These are phyloP conservation scores for Macrolepiota dolichaula DNA, from an alignment of 768 basidiomycete species.

Conservation along the genomic window DNA sequence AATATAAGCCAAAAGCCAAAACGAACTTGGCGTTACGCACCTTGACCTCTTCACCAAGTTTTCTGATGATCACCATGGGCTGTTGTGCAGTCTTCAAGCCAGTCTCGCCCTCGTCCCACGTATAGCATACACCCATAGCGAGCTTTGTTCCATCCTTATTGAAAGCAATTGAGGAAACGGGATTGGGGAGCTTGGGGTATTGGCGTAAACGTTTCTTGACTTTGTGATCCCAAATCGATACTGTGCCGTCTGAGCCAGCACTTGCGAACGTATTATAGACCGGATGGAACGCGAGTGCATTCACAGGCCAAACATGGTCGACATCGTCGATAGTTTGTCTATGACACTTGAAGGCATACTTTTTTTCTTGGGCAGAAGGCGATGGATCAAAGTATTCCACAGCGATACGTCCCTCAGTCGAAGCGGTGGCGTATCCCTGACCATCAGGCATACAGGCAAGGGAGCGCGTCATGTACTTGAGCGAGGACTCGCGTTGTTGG, in stretches of 20 bases:
- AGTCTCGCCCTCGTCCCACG: slow-evolving; percentile 84
- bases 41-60: slow-evolving; percentile 77
- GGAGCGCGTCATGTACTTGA: slow-evolving; percentile 93
- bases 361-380: slow-evolving; percentile 69
- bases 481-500: slow-evolving; percentile 84
- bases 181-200: slow-evolving; percentile 72
- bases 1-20: neutral
- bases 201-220: slow-evolving; percentile 94
- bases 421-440: slow-evolving; percentile 92
- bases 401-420: slow-evolving; percentile 93
- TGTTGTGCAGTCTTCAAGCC: slow-evolving; percentile 63
- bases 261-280: slow-evolving; percentile 92
- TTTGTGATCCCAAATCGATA: slow-evolving; percentile 96
- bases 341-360: slow-evolving; percentile 98
- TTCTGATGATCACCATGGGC: slow-evolving; percentile 59
- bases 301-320: slow-evolving; percentile 97
- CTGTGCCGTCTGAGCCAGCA: slow-evolving; percentile 89
- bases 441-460: slow-evolving; percentile 93
- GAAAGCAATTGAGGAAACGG: slow-evolving; percentile 80
- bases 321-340: slow-evolving; percentile 85
- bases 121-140: slow-evolving; percentile 84
- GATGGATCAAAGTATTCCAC: slow-evolving; percentile 95
- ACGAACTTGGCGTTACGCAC: neutral
- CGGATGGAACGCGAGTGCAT: slow-evolving; percentile 93
- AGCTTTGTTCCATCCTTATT: slow-evolving; percentile 79